These are phyloP conservation scores for Exobasidium rhododendri DNA, from an alignment of 1,284 basidiomycete genomes.

Conservation along the genomic window DNA sequence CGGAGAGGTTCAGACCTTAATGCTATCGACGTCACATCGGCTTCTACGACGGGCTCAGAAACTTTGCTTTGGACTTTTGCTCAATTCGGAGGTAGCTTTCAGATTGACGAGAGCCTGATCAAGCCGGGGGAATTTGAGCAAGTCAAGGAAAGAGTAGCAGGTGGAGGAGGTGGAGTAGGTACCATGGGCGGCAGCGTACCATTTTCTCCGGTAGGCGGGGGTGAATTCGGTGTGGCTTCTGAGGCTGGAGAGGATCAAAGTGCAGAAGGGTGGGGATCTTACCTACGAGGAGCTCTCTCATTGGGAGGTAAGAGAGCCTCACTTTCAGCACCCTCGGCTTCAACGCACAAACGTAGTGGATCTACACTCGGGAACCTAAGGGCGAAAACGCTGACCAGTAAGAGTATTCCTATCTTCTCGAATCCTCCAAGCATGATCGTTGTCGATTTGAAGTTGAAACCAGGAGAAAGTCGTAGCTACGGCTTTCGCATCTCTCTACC, in stretches of 20 bases:
- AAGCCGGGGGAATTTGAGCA: slow-evolving; percentile 56
- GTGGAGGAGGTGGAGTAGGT: slow-evolving; percentile 41
- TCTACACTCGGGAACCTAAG: slow-evolving; percentile 65
- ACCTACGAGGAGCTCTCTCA: slow-evolving; percentile 14
- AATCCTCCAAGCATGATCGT: slow-evolving; percentile 78
- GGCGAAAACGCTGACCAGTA: slow-evolving; percentile 48
- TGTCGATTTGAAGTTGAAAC: slow-evolving; percentile 71
- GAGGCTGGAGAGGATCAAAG: slow-evolving; percentile 7
- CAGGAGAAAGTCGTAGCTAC: slow-evolving; percentile 71
- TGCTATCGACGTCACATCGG: background rate
- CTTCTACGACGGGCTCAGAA: slow-evolving; percentile 60
- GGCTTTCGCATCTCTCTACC: slow-evolving; percentile 55
- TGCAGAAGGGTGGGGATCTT: slow-evolving; percentile 17
- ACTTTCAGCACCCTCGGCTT: slow-evolving; percentile 7
- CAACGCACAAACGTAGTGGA: slow-evolving; percentile 54
- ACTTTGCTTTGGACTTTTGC: slow-evolving; percentile 82
- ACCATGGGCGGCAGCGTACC: background rate
- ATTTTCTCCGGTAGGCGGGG: slow-evolving; percentile 31
- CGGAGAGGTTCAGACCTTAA: background rate
- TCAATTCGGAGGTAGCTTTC: slow-evolving; percentile 70
- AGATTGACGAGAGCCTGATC: slow-evolving; percentile 58
- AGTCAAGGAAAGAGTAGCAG: slow-evolving; percentile 52
- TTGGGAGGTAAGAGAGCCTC: background rate
- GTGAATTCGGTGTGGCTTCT: slow-evolving; percentile 26
- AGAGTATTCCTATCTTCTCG: slow-evolving; percentile 73